Percentiles rank a stretch among this genome's conserved stretches.
Evolutionary conservation across 2,329 filamentous ascomycete species (phyloP).

Genomic region (Cyphellophora europaea): DNA sequence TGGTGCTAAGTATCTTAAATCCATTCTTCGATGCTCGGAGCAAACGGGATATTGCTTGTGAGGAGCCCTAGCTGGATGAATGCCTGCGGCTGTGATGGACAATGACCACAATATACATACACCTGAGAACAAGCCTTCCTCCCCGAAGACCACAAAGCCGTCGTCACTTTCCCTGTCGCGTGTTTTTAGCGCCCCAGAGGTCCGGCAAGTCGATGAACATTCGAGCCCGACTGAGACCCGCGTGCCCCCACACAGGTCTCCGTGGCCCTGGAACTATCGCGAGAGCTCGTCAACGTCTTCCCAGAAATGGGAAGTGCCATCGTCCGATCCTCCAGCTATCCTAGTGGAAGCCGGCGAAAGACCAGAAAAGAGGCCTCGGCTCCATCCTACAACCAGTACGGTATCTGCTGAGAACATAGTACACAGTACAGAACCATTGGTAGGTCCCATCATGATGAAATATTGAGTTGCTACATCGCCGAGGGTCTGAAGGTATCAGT

Average conservation of each 20-base stretch:
- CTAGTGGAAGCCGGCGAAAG: not conserved
- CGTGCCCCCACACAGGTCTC: not conserved
- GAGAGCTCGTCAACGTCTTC: too few relatives aligned
- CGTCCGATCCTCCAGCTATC: too few relatives aligned
- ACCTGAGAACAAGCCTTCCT: not conserved
- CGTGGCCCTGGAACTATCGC: not conserved
- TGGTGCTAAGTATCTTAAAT: not conserved
- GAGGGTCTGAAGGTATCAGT: too few relatives aligned
- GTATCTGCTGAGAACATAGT: too few relatives aligned
- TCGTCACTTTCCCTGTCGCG: not conserved
- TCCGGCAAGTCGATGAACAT: not conserved
- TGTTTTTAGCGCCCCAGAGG: not conserved
- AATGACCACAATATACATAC: not conserved
- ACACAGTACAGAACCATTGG: too few relatives aligned
- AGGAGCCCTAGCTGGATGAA: constrained; percentile 1
- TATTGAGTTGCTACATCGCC: too few relatives aligned
- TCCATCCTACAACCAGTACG: too few relatives aligned
- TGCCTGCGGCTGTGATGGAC: constrained; percentile 1
- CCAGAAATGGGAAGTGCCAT: too few relatives aligned
- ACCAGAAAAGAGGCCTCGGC: not conserved
- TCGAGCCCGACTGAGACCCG: not conserved
- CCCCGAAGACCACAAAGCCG: not conserved
- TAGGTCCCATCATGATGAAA: too few relatives aligned
- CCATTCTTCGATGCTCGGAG: not conserved
- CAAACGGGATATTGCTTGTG: not conserved